Conservation (phyloP, 1,284 basidiomycete genomes). For the Termitomyces sp. region DNA sequence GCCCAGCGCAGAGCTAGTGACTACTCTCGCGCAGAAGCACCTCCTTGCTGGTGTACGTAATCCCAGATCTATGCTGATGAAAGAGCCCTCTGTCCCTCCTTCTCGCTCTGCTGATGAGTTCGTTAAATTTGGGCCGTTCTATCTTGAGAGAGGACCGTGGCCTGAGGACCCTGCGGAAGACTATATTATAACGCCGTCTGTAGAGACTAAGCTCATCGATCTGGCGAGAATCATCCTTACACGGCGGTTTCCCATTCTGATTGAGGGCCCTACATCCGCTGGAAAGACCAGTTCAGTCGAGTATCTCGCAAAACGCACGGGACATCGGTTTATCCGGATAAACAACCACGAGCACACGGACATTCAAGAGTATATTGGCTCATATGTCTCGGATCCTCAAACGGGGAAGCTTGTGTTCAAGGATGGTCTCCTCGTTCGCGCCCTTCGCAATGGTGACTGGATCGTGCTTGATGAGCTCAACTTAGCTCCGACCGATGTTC, state of each 20-base stretch:
- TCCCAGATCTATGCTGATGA: constrained; percentile 65
- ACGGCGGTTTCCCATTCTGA: constrained; percentile 89
- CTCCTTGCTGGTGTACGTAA: constrained; percentile 85
- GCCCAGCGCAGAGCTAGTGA: constrained; percentile 68
- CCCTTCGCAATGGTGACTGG: constrained; percentile 92
- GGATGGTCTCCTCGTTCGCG: constrained; percentile 92
- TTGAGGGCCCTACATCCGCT: constrained; percentile 97
- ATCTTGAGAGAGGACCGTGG: constrained; percentile 75
- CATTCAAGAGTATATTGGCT: constrained; percentile 97
- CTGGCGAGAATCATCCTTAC: constrained; percentile 89
- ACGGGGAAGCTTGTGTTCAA: constrained; percentile 93
- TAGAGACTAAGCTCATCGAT: constrained; percentile 92
- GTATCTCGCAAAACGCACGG: constrained; percentile 90
- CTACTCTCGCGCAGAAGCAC: constrained; percentile 68
- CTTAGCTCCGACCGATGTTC: constrained; percentile 94
- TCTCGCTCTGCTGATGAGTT: constrained; percentile 49
- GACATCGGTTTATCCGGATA: constrained; percentile 95
- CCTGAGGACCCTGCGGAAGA: constrained; percentile 62
- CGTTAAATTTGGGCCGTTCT: constrained; percentile 90
- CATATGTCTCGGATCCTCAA: constrained; percentile 89
- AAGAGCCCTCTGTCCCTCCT: constrained; percentile 59
- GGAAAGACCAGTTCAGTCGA: constrained; percentile 98
- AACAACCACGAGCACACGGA: constrained; percentile 99
- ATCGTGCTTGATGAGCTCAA: constrained; percentile 98
- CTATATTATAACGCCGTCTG: constrained; percentile 95